Base-by-base conservation (phyloP, 1,284 basidiomycete genomes). In the Melampsora larici-populina region DNA sequence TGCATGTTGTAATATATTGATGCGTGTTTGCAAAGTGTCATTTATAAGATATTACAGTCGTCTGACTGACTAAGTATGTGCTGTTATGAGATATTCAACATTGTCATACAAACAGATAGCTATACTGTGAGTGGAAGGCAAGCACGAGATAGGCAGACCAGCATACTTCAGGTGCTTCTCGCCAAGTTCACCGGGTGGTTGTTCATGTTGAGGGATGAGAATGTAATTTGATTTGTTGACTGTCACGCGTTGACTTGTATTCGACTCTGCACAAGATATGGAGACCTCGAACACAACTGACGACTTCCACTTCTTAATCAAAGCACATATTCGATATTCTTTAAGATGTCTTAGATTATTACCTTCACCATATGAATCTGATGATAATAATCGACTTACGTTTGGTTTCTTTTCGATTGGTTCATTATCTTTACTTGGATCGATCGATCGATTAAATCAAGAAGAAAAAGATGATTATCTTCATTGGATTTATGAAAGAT, bases 401-500 rank as follows among this genome's bases (percentile, higher is more conserved):
- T 82, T 94, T 63, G 89, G 87, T n/a, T 95, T 92, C 85, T 95
- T 95, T 82, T 92, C 90, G 80, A 85, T 95, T 18, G 90, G 91
- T 0, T 88, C 88, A 0, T 84, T 95, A 36, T 93, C 94, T 82
- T 84, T 95, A 21, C 86, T 92, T 8, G 89, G 87, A 11, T 81
- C 92, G 3, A 82, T 87, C 13, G 83, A 85, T 7, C 87, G 87
- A 79, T 86, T 86, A 4, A 86, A 82, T 6, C 82, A 86, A 11
- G 81, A 82, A 7, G 89, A 92, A 77, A 87, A 88, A n/a, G 84
- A 87, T 48, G 83, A 82, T 3, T 94, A 92, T 91, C 86, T 85
- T 74, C 86, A 89, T 72, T 97, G 94, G 94, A 88, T 97, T 68
- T 97, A 94, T 92, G 87, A 87, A 18, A 89, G 94, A 82, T 91